phyloP scores from a whole-genome alignment of 306 rosid genomes.

The Cicer yamashitae region DNA sequence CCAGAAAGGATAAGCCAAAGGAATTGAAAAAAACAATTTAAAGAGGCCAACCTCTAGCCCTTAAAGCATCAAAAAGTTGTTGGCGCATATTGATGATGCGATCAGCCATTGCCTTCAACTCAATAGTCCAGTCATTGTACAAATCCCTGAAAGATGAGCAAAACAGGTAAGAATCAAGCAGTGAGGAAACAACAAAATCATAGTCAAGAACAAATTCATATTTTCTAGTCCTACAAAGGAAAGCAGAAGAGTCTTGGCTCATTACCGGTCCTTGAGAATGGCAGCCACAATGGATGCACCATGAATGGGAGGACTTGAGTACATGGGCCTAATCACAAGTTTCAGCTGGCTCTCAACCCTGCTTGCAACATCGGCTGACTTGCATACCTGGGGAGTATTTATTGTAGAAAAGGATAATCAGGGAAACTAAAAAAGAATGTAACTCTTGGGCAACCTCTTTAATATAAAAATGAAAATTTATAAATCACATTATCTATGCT shows the following conservation, averaged over 20 bases:
- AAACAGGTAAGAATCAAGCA: background rate
- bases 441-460: constrained; percentile 6
- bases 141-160: constrained; percentile 58
- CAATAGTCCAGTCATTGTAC: constrained; percentile 91
- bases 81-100: constrained; percentile 95
- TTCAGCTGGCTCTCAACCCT: constrained; percentile 96
- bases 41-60: constrained; percentile 68
- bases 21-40: constrained; percentile 13
- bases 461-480: background rate
- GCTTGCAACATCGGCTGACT: constrained; percentile 80
- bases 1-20: background rate
- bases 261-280: constrained; percentile 87
- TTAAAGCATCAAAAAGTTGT: constrained; percentile 85
- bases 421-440: constrained; percentile 19
- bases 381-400: constrained; percentile 67
- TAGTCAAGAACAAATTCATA: constrained; percentile 19
- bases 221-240: background rate
- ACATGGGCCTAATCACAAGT: constrained; percentile 98
- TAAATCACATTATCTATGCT: constrained; percentile 5
- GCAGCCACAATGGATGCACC: constrained; percentile 98
- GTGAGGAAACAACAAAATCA: constrained; percentile 1
- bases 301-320: constrained; percentile 95
- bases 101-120: constrained; percentile 98
- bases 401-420: constrained; percentile 6
- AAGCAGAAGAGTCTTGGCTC: constrained; percentile 13